phyloP scores from a whole-genome alignment of 108 stramenopile genomes.

The Ochromonas danica region DNA sequence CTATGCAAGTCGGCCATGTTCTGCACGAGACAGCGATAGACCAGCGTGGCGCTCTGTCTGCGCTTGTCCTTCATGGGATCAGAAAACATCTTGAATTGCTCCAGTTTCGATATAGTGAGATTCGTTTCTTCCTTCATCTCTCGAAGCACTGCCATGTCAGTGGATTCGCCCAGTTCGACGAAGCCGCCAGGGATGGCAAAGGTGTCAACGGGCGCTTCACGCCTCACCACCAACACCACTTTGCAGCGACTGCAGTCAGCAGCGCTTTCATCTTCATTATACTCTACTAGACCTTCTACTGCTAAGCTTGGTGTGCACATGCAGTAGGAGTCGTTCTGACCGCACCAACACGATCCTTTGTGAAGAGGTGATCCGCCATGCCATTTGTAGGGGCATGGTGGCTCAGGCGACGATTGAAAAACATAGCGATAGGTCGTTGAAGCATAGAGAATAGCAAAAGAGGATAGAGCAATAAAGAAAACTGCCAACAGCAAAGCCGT shows the following conservation, averaged over 20 bases:
- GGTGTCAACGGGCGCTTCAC: background rate
- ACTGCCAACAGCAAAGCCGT: no score
- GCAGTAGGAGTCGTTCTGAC: constrained; percentile 50
- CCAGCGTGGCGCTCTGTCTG: constrained; percentile 50
- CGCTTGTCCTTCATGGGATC: constrained; percentile 45
- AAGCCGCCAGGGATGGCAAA: constrained; percentile 44
- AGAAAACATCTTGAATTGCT: constrained; percentile 41
- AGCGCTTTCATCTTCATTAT: constrained; percentile 41
- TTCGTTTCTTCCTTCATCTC: constrained; percentile 55
- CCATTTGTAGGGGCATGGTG: background rate
- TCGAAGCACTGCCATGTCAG: constrained; percentile 40
- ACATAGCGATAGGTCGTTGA: no score
- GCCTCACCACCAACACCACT: background rate
- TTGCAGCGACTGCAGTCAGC: background rate
- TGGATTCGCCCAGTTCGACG: constrained; percentile 49
- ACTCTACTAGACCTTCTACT: constrained; percentile 70
- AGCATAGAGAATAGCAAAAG: no score
- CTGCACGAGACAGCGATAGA: constrained; percentile 2
- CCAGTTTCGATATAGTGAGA: constrained; percentile 40
- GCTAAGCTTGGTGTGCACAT: constrained; percentile 76
- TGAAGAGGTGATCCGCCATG: background rate
- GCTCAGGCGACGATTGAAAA: no score
- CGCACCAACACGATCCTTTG: constrained; percentile 51
- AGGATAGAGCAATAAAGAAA: no score
- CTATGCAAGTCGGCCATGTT: background rate